Evolutionary conservation across 192 early-diverging fungal genomes (phyloP), one percentile per base, ranked within the genome.

Genomic region (Gryganskiella cystojenkinii): DNA sequence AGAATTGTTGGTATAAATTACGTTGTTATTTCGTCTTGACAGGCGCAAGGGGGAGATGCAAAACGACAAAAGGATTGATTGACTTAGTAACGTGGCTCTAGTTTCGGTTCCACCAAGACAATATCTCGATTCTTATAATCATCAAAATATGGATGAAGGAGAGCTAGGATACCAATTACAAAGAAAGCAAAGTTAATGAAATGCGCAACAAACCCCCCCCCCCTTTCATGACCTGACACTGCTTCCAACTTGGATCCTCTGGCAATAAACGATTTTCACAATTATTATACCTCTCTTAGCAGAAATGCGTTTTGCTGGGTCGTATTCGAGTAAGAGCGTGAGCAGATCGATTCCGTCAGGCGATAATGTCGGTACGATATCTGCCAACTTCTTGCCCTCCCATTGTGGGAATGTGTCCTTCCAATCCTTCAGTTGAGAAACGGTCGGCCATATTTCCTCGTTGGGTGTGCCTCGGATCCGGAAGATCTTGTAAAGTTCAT

Each of bases 401-500:
- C 94, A 97, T 44, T 79, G 69, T 22, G 96, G 96, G 59, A 96
- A 97, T 27, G 46, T 87, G 1, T 73, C 61, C 60, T 95, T 96
- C 81, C 90, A 97, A 76, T 97, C 92, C 13, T 95, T 93, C 37
- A 96, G 80, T 20, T 62, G 44, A n/a, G 82, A 67, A 33, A 95
- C 69, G 7, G 90, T 91, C 11, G 92, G 92, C 96, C 96, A 97
- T 27, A 87, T 81, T 28, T 84, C 58, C 44, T 91, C 90, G 56
- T 84, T 89, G 3, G 96, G 96, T 4, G 96, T 97, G 27, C 96
- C 96, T 22, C 94, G 84, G 24, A 90, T 71, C 82, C 87, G 80
- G 86, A 97, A 97, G 71, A 97, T 97, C 54, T 90, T 88, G 85
- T 95, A 96, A n/a, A 97, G 81, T 72, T 97, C 90, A 83, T 96